Evolutionary conservation across 2,329 filamentous ascomycete species (phyloP).

Genomic region (Fusarium austroafricanum): DNA sequence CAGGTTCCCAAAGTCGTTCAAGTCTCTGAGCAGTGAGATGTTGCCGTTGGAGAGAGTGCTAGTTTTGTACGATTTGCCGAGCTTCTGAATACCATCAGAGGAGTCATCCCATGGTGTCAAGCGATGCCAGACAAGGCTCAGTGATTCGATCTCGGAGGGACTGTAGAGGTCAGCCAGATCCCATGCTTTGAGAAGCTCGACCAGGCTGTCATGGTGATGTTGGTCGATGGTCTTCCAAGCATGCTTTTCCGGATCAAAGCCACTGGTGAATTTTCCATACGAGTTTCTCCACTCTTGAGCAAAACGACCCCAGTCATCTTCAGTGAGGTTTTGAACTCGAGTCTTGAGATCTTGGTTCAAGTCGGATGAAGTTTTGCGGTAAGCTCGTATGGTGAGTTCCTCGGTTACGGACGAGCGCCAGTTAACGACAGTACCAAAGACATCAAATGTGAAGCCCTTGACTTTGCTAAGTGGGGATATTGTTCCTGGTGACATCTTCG

Average conservation of each 20-base stretch:
- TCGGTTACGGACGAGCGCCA: constrained; percentile 76
- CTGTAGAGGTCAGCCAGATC: constrained; percentile 69
- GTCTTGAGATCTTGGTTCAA: constrained; percentile 60
- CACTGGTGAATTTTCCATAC: constrained; percentile 70
- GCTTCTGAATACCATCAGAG: constrained; percentile 62
- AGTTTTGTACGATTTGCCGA: constrained; percentile 65
- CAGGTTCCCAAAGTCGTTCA: constrained; percentile 68
- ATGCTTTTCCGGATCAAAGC: constrained; percentile 60
- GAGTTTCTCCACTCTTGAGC: constrained; percentile 76
- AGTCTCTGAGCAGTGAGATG: constrained; percentile 71
- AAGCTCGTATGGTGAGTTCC: constrained; percentile 65
- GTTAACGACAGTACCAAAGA: constrained; percentile 84
- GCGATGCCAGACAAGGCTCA: constrained; percentile 78
- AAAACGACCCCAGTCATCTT: constrained; percentile 71
- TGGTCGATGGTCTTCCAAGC: constrained; percentile 77
- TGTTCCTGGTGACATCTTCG: constrained; percentile 43
- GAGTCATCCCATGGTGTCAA: constrained; percentile 77
- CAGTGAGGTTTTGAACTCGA: constrained; percentile 62
- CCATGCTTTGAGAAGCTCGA: constrained; percentile 67
- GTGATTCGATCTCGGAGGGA: constrained; percentile 70
- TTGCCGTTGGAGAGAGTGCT: constrained; percentile 83
- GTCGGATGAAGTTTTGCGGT: constrained; percentile 60
- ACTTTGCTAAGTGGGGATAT: constrained; percentile 49
- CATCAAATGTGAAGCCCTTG: constrained; percentile 77
- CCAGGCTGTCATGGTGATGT: constrained; percentile 74